These are phyloP conservation scores for Herpotrichia juniperi DNA, from an alignment of 2,329 filamentous ascomycete genomes.

Conservation along the genomic window DNA sequence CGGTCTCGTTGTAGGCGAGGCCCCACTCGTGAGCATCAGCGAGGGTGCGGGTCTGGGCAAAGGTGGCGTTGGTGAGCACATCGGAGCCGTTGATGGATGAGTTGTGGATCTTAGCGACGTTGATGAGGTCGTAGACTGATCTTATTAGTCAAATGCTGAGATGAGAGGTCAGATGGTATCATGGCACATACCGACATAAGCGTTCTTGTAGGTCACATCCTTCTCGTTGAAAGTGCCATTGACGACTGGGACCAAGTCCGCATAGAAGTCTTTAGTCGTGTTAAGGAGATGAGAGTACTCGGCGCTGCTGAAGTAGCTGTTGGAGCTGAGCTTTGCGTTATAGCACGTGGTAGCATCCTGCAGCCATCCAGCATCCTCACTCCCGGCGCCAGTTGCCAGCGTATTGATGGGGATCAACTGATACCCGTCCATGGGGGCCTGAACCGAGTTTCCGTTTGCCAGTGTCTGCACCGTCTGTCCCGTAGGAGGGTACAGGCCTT, in stretches of 20 bases:
- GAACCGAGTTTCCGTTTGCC: slow-evolving; percentile 70
- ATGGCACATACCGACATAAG: slow-evolving; percentile 64
- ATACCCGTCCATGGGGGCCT: slow-evolving; percentile 76
- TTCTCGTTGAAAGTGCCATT: slow-evolving; percentile 57
- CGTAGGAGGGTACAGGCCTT: slow-evolving; percentile 84
- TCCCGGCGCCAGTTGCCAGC: slow-evolving; percentile 64
- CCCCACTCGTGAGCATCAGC: slow-evolving; percentile 83
- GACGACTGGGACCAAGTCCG: slow-evolving; percentile 57
- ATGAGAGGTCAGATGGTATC: slow-evolving; percentile 1
- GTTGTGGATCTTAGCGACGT: slow-evolving; percentile 69
- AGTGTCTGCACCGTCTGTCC: slow-evolving; percentile 65
- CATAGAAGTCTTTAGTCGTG: slow-evolving; percentile 61
- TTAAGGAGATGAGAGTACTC: slow-evolving; percentile 56
- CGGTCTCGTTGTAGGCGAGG: slow-evolving; percentile 75
- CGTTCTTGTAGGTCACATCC: slow-evolving; percentile 64
- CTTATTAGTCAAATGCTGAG: neutral
- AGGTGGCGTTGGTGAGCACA: slow-evolving; percentile 65
- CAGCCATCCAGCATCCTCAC: slow-evolving; percentile 63
- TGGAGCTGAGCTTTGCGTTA: slow-evolving; percentile 62
- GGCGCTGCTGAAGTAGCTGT: slow-evolving; percentile 61
- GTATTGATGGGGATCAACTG: slow-evolving; percentile 80
- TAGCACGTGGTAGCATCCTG: slow-evolving; percentile 63
- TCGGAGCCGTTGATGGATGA: slow-evolving; percentile 61
- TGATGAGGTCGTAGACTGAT: slow-evolving; percentile 65
- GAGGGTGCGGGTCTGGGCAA: slow-evolving; percentile 71